Conservation (phyloP, 192 early-diverging fungal genomes). For the Backusella macrospora region DNA sequence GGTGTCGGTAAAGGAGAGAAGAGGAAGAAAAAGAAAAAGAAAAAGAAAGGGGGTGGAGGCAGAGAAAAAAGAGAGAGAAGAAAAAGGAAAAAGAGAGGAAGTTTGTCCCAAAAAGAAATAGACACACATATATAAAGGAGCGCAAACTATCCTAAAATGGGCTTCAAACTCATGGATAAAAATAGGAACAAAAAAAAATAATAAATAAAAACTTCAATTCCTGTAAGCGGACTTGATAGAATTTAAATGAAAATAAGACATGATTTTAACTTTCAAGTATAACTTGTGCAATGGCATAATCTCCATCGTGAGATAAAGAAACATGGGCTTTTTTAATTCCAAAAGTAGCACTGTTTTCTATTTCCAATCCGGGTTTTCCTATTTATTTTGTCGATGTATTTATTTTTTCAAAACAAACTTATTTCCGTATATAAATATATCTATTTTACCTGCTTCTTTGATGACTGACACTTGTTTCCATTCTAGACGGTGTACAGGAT, state of each 20-base stretch:
- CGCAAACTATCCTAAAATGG: slow-evolving; percentile 26
- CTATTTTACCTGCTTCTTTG: slow-evolving; percentile 51
- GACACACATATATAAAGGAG: slow-evolving; percentile 15
- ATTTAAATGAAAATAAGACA: background rate
- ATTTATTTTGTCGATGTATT: no score
- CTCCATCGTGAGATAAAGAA: slow-evolving; percentile 80
- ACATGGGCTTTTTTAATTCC: slow-evolving; percentile 50
- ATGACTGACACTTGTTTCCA: slow-evolving; percentile 67
- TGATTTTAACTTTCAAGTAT: slow-evolving; percentile 53
- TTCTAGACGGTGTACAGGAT: slow-evolving; percentile 52
- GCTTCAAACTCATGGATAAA: slow-evolving; percentile 14
- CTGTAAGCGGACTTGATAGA: slow-evolving; percentile 9
- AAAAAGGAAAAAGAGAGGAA: slow-evolving; percentile 11
- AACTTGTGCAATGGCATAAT: slow-evolving; percentile 71
- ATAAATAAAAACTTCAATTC: slow-evolving; percentile 7
- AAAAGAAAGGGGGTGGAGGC: background rate
- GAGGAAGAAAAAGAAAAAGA: background rate
- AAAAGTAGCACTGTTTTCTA: slow-evolving; percentile 40
- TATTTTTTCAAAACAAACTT: no score
- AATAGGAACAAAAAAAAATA: slow-evolving; percentile 11
- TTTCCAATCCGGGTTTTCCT: slow-evolving; percentile 52
- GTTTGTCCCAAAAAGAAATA: background rate
- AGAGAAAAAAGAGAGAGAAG: background rate
- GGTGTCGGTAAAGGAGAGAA: background rate
- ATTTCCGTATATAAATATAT: background rate